A percentile compares a stretch with the other conserved stretches of the same genome.
These are phyloP conservation scores for Euphrasia confusa DNA, from an alignment of 257 asterid species.

Conservation along the genomic window DNA sequence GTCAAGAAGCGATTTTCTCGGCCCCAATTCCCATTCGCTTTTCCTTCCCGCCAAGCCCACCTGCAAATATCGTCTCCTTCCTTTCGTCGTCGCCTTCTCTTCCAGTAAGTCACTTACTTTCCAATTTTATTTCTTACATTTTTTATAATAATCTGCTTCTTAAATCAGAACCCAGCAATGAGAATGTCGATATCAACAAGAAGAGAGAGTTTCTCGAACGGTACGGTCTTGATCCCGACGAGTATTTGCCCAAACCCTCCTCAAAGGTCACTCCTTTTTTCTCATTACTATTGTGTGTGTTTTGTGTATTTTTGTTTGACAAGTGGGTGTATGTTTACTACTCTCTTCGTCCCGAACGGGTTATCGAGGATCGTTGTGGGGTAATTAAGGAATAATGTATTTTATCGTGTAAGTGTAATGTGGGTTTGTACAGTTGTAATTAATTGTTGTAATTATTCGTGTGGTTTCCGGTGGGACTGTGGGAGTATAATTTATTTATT, in stretches of 20 bases:
- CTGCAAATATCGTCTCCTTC: conserved; percentile 33
- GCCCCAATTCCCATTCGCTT: conserved; percentile 23
- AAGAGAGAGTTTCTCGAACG: conserved; percentile 65
- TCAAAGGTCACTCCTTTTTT: conserved; percentile 44
- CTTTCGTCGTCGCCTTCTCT: conserved; percentile 38
- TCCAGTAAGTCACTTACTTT: conserved; percentile 44
- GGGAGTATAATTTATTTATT: not conserved
- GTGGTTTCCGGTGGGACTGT: too few relatives aligned
- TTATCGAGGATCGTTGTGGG: too few relatives aligned
- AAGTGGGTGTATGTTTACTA: not conserved
- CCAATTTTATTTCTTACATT: not conserved
- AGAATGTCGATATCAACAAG: conserved; percentile 34
- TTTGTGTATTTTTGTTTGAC: not conserved
- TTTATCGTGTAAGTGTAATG: too few relatives aligned
- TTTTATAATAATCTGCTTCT: not conserved
- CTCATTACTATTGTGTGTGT: not conserved
- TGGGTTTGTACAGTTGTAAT: too few relatives aligned
- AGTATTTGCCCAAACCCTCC: conserved; percentile 53
- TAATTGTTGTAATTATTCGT: too few relatives aligned
- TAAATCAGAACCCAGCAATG: conserved; percentile 52
- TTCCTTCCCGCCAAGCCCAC: conserved; percentile 27
- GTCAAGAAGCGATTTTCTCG: conserved; percentile 24
- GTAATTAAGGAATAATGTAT: too few relatives aligned
- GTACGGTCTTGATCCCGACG: conserved; percentile 78
- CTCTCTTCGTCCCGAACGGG: too few relatives aligned